These are phyloP conservation scores for Neurospora sp. DNA, from an alignment of 495 filamentous ascomycete species.

Conservation along the genomic window DNA sequence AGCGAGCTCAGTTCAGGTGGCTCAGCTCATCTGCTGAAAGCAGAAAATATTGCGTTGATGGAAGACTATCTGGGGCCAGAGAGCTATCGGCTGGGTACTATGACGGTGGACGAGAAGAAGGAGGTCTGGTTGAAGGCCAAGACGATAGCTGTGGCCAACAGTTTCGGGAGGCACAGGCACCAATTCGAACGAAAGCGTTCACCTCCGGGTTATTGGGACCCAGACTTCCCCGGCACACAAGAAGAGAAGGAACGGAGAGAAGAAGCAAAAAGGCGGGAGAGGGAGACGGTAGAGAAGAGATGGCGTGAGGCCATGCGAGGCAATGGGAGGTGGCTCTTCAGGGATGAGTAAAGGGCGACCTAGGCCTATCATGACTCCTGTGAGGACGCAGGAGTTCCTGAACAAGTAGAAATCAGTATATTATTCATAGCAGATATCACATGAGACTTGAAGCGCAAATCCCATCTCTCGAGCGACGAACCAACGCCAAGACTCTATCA, in stretches of 20 bases:
- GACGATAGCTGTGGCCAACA: slow-evolving; percentile 55
- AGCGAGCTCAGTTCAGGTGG: slow-evolving; percentile 28
- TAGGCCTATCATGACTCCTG: not conserved
- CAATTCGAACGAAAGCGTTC: slow-evolving; percentile 56
- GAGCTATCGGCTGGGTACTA: slow-evolving; percentile 29
- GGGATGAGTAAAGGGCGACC: slow-evolving; percentile 51
- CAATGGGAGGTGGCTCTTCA: slow-evolving; percentile 66
- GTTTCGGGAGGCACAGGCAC: slow-evolving; percentile 66
- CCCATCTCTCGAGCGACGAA: too few species aligned
- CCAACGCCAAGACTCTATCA: not conserved
- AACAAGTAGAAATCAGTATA: not conserved
- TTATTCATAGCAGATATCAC: not conserved
- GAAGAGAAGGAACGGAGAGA: slow-evolving; percentile 54
- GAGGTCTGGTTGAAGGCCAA: slow-evolving; percentile 57
- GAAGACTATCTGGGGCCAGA: slow-evolving; percentile 60
- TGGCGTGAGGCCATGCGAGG: slow-evolving; percentile 72
- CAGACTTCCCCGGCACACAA: slow-evolving; percentile 80
- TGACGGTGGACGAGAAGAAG: slow-evolving; percentile 43
- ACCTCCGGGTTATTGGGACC: slow-evolving; percentile 84
- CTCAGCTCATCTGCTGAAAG: slow-evolving; percentile 15
- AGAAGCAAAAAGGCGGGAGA: slow-evolving; percentile 48
- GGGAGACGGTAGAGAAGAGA: slow-evolving; percentile 58
- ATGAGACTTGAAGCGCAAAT: not conserved
- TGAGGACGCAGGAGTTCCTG: not conserved
- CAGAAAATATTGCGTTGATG: slow-evolving; percentile 46